These are phyloP conservation scores for Cercophora sp. DNA, from an alignment of 495 filamentous ascomycete genomes.

Conservation along the genomic window DNA sequence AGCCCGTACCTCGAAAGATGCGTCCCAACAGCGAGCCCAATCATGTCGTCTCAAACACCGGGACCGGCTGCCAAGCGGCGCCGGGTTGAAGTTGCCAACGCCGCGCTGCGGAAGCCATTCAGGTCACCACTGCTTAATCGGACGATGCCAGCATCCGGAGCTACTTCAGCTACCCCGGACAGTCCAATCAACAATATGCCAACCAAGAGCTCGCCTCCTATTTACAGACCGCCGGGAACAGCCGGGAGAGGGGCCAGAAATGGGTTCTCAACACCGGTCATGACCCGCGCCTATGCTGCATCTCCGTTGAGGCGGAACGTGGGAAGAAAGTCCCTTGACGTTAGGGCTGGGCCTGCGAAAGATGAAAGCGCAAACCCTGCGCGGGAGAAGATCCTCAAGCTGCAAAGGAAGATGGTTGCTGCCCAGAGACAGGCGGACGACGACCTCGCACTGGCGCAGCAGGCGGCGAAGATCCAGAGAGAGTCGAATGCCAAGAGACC, in stretches of 20 bases:
- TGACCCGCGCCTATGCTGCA: background rate
- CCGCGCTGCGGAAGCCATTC: conserved; percentile 27
- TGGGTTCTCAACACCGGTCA: background rate
- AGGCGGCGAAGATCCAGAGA: conserved; percentile 20
- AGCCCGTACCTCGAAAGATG: too few species aligned
- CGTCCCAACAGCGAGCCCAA: too few species aligned
- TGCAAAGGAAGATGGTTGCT: conserved; percentile 2
- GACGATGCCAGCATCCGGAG: background rate
- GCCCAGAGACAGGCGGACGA: conserved; percentile 10
- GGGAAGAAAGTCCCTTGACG: background rate
- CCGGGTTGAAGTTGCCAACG: conserved; percentile 26
- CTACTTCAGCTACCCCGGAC: background rate
- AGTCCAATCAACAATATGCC: background rate
- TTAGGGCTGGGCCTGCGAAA: background rate
- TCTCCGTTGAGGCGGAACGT: background rate
- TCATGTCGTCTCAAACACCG: conserved; percentile 23
- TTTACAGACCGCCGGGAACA: too few species aligned
- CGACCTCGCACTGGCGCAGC: conserved; percentile 16
- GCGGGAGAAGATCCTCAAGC: background rate
- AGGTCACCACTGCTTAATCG: conserved; percentile 26
- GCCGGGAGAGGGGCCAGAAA: background rate
- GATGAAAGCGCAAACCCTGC: background rate
- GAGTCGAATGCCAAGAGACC: conserved; percentile 1
- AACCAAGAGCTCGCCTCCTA: background rate
- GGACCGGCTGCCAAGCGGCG: conserved; percentile 27